Evolutionary conservation across 148 eudicot genomes (phyloP), one percentile per base, ranked within the genome.

Genomic region (Beta vulgaris): DNA sequence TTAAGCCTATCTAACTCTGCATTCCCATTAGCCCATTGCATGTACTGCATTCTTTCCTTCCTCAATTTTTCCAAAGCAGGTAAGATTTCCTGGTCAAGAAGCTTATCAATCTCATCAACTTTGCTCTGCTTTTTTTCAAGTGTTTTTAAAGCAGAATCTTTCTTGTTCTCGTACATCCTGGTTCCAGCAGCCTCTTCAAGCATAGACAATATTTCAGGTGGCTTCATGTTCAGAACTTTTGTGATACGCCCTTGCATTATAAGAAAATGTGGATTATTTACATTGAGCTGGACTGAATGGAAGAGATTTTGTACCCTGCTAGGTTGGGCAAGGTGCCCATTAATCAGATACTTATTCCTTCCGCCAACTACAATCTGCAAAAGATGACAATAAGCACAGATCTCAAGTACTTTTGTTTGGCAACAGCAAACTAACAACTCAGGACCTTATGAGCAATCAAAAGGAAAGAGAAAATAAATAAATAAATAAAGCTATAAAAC

Each of bases 191-290:
- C 99, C 82, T 95, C 99, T 84, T 95, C 99, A 54, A 95, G 96
- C 99, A 95, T 95, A 25, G 99, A 95, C 79, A 95, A 86, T 49
- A 92, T 95, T 86, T 95, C 99, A 53, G 99, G 99, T 78, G 97
- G 97, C 85, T 95, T 95, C 99, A 95, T 95, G 80, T 95, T 95
- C 61, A 95, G 83, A 58, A 95, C 99, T 78, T 95, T 95, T 37
- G 99, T 95, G 68, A 95, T 95, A 60, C 99, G 99, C 63, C 99
- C 99, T 91, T 95, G 99, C 99, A 95, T 95, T 7, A 95, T 95
- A 67, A 95, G 97, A 78, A 95, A 95, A 82, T 95, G 99, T 46
- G 99, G 99, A 77, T 95, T 95, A 66, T 95, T 95, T 54, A 92
- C 99, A 82, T 95, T 95, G 59, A 95, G 91, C 86, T 95, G 99